Conservation (phyloP, 306 rosid species). For the Lathyrus tuberosus region DNA sequence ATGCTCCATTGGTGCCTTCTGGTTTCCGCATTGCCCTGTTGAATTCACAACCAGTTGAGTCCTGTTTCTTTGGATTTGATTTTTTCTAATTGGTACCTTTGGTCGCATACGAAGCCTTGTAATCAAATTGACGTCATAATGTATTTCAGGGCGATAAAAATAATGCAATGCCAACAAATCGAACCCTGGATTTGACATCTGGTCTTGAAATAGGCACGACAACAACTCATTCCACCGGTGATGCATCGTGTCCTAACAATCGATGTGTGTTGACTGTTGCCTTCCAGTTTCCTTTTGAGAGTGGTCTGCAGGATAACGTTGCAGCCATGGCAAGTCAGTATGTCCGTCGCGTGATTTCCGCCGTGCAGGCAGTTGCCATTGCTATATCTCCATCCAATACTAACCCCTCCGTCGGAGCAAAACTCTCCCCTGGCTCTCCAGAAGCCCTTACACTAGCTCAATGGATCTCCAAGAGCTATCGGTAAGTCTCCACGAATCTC, state of each 20-base stretch:
- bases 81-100: conserved; percentile 44
- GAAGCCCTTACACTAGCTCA: conserved; percentile 86
- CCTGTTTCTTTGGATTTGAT: conserved; percentile 20
- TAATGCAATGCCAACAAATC: conserved; percentile 57
- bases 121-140: conserved; percentile 1
- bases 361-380: conserved; percentile 92
- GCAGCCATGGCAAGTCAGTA: conserved; percentile 91
- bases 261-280: conserved; percentile 92
- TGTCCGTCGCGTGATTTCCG: conserved; percentile 80
- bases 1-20: conserved; percentile 86
- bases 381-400: conserved; percentile 88
- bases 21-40: conserved; percentile 91
- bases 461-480: conserved; percentile 94
- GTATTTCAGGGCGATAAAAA: conserved; percentile 65
- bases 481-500: conserved; percentile 46
- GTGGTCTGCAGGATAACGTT: conserved; percentile 79
- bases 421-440: conserved; percentile 79
- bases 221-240: conserved; percentile 46
- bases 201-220: conserved; percentile 84
- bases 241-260: conserved; percentile 55
- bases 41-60: conserved; percentile 93
- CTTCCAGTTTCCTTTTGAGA: conserved; percentile 93
- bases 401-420: conserved; percentile 67
- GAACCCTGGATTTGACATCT: conserved; percentile 83
- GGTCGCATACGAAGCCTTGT: conserved; percentile 17